Evolutionary conservation across 768 basidiomycete species (phyloP), one percentile per base, ranked within the genome.

Genomic region (Hirschioporus abietinus): DNA sequence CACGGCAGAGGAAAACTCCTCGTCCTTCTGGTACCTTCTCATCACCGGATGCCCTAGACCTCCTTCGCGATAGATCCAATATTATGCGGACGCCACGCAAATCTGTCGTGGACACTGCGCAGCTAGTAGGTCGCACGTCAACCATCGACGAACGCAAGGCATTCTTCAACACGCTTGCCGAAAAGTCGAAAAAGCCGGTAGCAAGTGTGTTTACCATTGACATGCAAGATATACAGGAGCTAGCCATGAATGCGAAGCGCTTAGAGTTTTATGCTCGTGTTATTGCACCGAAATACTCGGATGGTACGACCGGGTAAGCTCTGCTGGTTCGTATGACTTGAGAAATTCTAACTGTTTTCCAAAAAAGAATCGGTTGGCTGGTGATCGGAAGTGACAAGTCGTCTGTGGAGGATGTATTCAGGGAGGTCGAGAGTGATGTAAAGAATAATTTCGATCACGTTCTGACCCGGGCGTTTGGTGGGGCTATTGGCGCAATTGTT

Each of bases 381-480:
- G 60, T 61, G 15, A 24, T 61, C 23, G 60, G 60, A 34, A 25
- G 60, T 1, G 60, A 61, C 23, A 34, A 61, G 17, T 25, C 24
- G 3, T 61, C 60, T 12, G 60, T 61, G 18, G 30, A 61, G 23
- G 30, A 34, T 23, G 60, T 61, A 5, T 61, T 61, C 60, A 34
- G 20, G 24, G 25, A 61, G 60, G 60, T 61, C 18, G 60, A 61
- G 60, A 61, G 30, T 1, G 60, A 61, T 61, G 60, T 61, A 34
- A 61, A 61, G 23, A 52, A 52, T 52, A 24, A 34, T 61, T 6
- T 8, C 17, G 60, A 24, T 15, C 25, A 15, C 9, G 24, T 34
- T 25, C 23, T 24, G 25, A 17, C 25, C 4, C n/a, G 20, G 60
- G 60, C 60, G 9, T 61, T 61, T 25, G 30, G 60, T 34, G 60